Evolutionary conservation across 148 eudicot genomes (phyloP), one percentile per base, ranked within the genome.

Genomic region (Rhododendron kiyosumense): DNA sequence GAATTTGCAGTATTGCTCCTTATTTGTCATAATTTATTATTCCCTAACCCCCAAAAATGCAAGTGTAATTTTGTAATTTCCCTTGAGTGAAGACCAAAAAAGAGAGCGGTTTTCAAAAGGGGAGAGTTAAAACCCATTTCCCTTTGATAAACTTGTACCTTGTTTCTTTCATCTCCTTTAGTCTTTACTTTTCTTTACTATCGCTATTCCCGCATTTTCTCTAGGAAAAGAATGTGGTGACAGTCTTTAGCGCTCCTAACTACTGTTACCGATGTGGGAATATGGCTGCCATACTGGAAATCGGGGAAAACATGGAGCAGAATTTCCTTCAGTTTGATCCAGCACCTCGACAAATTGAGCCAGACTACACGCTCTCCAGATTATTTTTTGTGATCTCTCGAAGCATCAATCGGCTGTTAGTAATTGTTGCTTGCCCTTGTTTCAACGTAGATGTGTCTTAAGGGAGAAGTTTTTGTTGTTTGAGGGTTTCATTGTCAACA

Each of bases 301-400:
- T 96, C 51, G 99, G 99, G 83, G 99, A 96, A 87, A 95, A 96
- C 85, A 96, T 96, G 99, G 99, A 96, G 74, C 99, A 95, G 88
- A 95, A 94, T 89, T 96, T 96, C 92, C 96, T 96, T 83, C 99
- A 96, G 67, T 96, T 96, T 46, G 99, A 96, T 88, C 99, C 99
- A 22, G 98, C 99, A 51, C 99, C 99, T 48, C 88, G 96, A 81
- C 99, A 96, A 91, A 95, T 96, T 67, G 99, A 96, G 85, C 99
- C 99, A 0, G 99, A 94, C 98, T 15, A 91, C 96, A 3, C 96
- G 99, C 86, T 94, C 99, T 81, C 99, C 99, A 6, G 99, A 96
- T 91, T 96, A 96, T 85, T 96, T 96, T 92, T 92, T 96, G 93
- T 96, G 92, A 96, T 92, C 82, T 92, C 83, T 54, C 69, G 18